Evolutionary conservation across 2,329 filamentous ascomycete genomes (phyloP).

Genomic region (Graphiopsis chlorocephala): DNA sequence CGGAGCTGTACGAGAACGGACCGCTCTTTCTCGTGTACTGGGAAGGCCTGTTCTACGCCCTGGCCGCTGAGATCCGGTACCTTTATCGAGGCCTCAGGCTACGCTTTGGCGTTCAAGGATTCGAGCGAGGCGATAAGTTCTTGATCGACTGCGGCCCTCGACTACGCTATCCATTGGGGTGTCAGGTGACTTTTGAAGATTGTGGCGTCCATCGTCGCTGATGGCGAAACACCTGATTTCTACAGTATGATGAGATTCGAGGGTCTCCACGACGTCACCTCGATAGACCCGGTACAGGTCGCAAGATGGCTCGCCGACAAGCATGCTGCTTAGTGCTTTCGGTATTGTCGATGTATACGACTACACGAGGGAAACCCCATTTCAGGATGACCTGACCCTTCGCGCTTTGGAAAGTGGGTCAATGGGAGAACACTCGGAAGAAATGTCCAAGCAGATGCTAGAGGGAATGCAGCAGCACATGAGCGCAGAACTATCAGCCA

Average conservation of each 20-base stretch:
- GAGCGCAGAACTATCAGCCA: neutral
- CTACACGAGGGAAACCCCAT: conserved; percentile 18
- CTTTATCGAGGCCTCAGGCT: conserved; percentile 21
- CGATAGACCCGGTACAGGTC: conserved; percentile 7
- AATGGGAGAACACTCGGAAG: neutral
- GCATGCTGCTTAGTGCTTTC: conserved; percentile 13
- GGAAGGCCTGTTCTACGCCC: no score
- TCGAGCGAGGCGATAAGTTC: conserved; percentile 16
- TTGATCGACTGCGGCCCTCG: conserved; percentile 20
- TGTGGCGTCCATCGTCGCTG: neutral
- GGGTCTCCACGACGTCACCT: neutral
- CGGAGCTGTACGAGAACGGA: neutral
- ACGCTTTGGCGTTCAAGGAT: conserved; percentile 16
- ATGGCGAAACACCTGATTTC: neutral
- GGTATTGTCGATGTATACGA: conserved; percentile 30
- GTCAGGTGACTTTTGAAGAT: no score
- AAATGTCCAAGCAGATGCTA: neutral
- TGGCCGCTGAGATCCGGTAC: no score
- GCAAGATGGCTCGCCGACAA: conserved; percentile 14
- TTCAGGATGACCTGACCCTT: neutral
- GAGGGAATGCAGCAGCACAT: neutral
- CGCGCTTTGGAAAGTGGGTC: neutral
- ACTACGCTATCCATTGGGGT: conserved; percentile 19
- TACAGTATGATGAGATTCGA: neutral
- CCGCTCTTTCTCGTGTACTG: conserved; percentile 10